phyloP scores from a whole-genome alignment of 371 early-diverging fungal genomes.

The Nosema granulosis region DNA sequence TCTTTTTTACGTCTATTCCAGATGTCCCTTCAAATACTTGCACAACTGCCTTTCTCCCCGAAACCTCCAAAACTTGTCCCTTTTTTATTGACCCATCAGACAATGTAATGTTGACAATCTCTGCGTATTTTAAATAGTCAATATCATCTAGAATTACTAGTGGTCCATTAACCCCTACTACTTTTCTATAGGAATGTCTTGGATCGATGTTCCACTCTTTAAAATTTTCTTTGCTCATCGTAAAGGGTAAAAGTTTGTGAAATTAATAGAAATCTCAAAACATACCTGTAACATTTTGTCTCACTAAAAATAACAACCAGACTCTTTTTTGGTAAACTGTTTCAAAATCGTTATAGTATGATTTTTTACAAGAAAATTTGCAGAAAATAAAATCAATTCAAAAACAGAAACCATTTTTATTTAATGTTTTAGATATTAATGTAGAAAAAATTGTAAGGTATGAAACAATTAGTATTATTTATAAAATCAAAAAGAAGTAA shows the following conservation, averaged over 20 bases:
- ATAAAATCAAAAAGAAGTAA: too few relatives aligned
- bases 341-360: too few relatives aligned
- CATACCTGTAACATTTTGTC: too few relatives aligned
- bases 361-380: too few relatives aligned
- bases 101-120: slow-evolving; percentile 93
- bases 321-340: too few relatives aligned
- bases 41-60: slow-evolving; percentile 92
- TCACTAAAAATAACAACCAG: too few relatives aligned
- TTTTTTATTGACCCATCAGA: slow-evolving; percentile 88
- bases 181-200: slow-evolving; percentile 81
- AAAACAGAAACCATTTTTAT: too few relatives aligned
- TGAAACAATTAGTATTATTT: too few relatives aligned
- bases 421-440: too few relatives aligned
- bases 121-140: slow-evolving; percentile 86
- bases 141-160: slow-evolving; percentile 96
- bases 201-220: slow-evolving; percentile 48
- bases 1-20: slow-evolving; percentile 92
- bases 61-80: slow-evolving; percentile 96
- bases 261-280: too few relatives aligned
- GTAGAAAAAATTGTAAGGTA: too few relatives aligned
- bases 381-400: too few relatives aligned
- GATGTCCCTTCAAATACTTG: slow-evolving; percentile 99
- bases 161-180: slow-evolving; percentile 97
- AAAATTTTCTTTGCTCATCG: not conserved
- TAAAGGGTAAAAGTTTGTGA: not conserved